phyloP scores from a whole-genome alignment of 225 moss, liverwort and hornwort genomes.

The Polytrichum formosum region DNA sequence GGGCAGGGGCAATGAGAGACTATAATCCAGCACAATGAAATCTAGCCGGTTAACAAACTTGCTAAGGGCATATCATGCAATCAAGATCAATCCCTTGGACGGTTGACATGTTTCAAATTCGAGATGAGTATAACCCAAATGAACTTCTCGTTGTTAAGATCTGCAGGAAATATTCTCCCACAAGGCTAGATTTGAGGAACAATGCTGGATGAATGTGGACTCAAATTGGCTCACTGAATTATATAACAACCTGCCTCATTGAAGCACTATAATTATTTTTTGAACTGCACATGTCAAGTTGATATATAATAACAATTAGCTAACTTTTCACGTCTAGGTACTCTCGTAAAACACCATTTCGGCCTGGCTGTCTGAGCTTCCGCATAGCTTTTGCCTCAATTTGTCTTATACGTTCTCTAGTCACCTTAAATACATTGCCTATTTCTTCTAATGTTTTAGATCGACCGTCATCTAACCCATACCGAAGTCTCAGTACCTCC shows the following conservation, averaged over 20 bases:
- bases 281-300: not conserved
- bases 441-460: conserved; percentile 81
- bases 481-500: conserved; percentile 83
- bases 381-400: conserved; percentile 87
- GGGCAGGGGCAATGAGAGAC: no score
- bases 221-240: not conserved
- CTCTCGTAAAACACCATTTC: conserved; percentile 62
- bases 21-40: no score
- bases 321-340: conserved; percentile 57
- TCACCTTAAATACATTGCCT: conserved; percentile 68
- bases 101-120: no score
- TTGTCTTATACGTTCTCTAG: conserved; percentile 90
- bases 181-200: no score
- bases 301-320: not conserved
- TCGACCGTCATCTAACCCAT: conserved; percentile 78
- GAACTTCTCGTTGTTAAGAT: no score
- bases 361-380: conserved; percentile 74
- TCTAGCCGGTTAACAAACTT: no score
- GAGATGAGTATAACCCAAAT: no score
- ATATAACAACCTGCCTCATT: conserved; percentile 9
- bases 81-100: no score
- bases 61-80: no score
- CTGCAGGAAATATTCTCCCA: no score
- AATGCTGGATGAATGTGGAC: no score
- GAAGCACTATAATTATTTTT: not conserved